Evolutionary conservation across 108 stramenopile species (phyloP), one percentile per base, ranked within the genome.

Genomic region (Conticribra weissflogii): DNA sequence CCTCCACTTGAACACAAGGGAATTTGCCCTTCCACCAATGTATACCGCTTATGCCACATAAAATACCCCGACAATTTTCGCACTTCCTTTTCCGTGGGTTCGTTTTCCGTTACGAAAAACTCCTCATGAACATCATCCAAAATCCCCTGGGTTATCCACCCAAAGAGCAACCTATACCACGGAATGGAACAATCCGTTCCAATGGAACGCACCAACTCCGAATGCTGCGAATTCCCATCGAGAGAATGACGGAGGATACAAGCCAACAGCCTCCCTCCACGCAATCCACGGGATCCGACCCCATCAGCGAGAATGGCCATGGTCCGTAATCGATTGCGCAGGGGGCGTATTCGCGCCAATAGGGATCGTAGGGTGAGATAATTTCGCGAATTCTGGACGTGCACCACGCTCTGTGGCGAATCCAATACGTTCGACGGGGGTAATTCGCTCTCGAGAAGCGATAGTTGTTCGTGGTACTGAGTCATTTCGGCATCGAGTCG

Each of bases 201-300:
- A 23, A 98, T 81, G 3, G 82, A 76, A 27, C 93, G 72, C 8
- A 95, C 82, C 30, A 97, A 59, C 7, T 57, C 63, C 5, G 72
- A 33, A 59, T 91, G 86, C 14, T 80, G 62, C 2, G 85, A 77
- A 63, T 97, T 84, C 9, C 97, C 98, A 68, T 97, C 96, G 22
- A 84, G 41, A 12, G 81, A 59, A 74, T 97, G 96, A 18, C 62
- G 59, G 36, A 96, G 81, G 41, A 98, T 66, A 18, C 84, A 74
- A 27, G 86, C 81, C 27, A 92, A 72, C 29, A 99, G 60, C 22
- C 91, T 88, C 15, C 97, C 97, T 16, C 98, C 98, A 16, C 76
- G 63, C 21, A 91, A 56, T 25, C 74, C 48, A 34, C 65, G 72
- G 19, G 76, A 57, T 28, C 60, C 66, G 12, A 86, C 56, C 55